phyloP scores from a whole-genome alignment of 2,329 filamentous ascomycete genomes.

The Anisogramma anomala region DNA sequence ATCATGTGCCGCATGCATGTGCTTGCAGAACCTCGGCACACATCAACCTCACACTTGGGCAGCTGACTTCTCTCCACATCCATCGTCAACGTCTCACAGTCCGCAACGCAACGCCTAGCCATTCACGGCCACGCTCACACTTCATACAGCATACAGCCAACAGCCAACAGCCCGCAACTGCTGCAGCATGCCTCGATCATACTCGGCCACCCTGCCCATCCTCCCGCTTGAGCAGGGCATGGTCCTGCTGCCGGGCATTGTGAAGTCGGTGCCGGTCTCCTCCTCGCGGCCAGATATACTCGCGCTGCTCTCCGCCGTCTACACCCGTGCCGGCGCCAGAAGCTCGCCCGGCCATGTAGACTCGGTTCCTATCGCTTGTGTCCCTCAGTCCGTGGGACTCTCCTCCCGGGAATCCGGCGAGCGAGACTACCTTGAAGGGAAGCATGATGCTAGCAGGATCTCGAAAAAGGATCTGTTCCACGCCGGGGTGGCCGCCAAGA shows the following conservation, averaged over 20 bases:
- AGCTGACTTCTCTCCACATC: too few relatives aligned
- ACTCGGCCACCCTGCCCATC: slow-evolving; percentile 51
- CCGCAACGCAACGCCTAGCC: too few relatives aligned
- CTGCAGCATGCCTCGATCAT: slow-evolving; percentile 24
- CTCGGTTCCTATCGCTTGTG: slow-evolving; percentile 70
- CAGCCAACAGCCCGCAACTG: neutral
- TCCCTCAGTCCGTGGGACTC: slow-evolving; percentile 59
- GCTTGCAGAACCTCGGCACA: too few relatives aligned
- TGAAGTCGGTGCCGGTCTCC: slow-evolving; percentile 72
- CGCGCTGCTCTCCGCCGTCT: slow-evolving; percentile 74
- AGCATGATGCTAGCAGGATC: slow-evolving; percentile 45
- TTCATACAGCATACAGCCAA: neutral
- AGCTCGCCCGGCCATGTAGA: slow-evolving; percentile 52
- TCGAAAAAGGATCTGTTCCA: slow-evolving; percentile 65
- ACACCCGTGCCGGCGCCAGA: slow-evolving; percentile 61
- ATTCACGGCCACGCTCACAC: too few relatives aligned
- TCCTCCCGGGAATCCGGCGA: slow-evolving; percentile 53
- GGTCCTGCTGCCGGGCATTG: slow-evolving; percentile 75
- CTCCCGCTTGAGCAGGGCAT: slow-evolving; percentile 71
- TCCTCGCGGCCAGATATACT: slow-evolving; percentile 75
- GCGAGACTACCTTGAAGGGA: slow-evolving; percentile 33
- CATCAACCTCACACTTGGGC: too few relatives aligned
- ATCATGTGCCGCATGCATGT: too few relatives aligned
- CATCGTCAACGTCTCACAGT: too few relatives aligned
- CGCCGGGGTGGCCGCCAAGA: slow-evolving; percentile 71